A percentile compares a stretch with the other conserved stretches of the same genome.
phyloP scores from a whole-genome alignment of 345 rosid species.

The Fremontodendron californicum region DNA sequence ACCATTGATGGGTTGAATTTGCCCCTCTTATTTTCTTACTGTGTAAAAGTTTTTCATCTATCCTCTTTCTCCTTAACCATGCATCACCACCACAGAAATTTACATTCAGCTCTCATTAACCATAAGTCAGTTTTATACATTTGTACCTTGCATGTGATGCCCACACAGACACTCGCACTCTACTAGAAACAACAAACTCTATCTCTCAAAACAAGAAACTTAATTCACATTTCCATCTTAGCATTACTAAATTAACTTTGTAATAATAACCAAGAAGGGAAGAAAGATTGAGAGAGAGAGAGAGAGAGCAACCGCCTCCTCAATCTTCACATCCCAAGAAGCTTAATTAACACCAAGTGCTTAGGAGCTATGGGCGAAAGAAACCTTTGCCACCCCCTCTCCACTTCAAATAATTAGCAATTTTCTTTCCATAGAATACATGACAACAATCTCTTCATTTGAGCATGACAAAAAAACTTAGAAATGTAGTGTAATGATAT shows the following conservation, averaged over 20 bases:
- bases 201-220: neutral
- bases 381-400: neutral
- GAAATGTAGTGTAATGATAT: neutral
- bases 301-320: too few relatives aligned
- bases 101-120: neutral
- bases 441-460: neutral
- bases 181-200: neutral
- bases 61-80: neutral
- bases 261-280: neutral
- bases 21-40: neutral
- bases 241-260: neutral
- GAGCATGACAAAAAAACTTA: neutral
- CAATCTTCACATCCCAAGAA: neutral
- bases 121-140: neutral
- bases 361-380: neutral
- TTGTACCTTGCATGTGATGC: neutral
- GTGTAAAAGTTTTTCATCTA: neutral
- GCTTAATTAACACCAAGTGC: neutral
- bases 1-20: neutral
- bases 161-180: neutral
- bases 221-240: neutral
- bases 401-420: neutral
- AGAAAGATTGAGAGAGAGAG: neutral
- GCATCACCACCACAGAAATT: neutral
- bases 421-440: neutral